Base-by-base conservation (phyloP, 352 stramenopile species). In the Peronospora belbahrii region DNA sequence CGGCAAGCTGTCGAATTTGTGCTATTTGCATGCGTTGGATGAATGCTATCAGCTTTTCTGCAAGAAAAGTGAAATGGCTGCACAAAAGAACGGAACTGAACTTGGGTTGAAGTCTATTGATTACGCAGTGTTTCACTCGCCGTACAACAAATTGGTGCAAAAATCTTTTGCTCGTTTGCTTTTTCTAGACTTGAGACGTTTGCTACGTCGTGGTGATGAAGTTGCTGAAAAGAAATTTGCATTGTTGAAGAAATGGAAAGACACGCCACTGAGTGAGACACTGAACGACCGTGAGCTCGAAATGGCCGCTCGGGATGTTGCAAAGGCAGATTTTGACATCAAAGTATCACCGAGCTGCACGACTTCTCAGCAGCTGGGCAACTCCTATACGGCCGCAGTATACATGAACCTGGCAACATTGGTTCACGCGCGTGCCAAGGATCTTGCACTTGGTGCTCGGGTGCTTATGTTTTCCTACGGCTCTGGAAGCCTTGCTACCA, bases 91-190 rank as follows among this genome's bases (percentile, higher is more conserved):
- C 10, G 49, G 20, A 20, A 42, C 59, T 38, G 41, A 52, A 10
- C 17, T 48, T 34, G 28, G 54, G 9, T 56, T 96, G 4, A 62
- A 66, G 3, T 65, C 77, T 9, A 56, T 97, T 9, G 92, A 98
- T 67, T 97, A 90, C 63, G 89, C 87, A 22, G 75, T 97, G 13
- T 99, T 98, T 70, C 96, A 99, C 80, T 96, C 95, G 17, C 96
- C 96, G 0, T 99, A 98, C 88, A 98, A 98, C 72, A 99, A 99
- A 66, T 64, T 98, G 28, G 95, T 98, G 37, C 88, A 98, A 59
- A 98, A 98, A 56, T 94, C 82, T 10, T 97, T 97, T 60, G 79
- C 73, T 15, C 83, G 95, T 32, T 70, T 99, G 41, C 31, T 75
- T 32, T 92, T 77, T 45, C 43, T 88, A 9, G 81, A 92, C 56